Evolutionary conservation across 495 filamentous ascomycete genomes (phyloP), one percentile per base, ranked within the genome.

Genomic region (Endocarpon pusillum): DNA sequence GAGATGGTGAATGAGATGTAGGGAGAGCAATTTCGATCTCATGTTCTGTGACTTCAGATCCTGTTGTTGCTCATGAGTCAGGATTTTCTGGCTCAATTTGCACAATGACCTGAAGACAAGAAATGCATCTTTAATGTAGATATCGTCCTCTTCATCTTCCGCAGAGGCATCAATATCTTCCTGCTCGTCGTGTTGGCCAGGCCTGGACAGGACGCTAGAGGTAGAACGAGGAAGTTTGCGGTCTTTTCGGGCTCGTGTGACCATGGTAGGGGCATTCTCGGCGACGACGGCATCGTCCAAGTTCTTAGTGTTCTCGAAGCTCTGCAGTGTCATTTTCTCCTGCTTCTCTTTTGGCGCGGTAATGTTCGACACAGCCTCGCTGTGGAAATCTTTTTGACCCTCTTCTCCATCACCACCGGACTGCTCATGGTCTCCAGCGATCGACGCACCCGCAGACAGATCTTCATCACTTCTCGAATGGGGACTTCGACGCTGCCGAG

Each of bases 101-200:
- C 91, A 99, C 55, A 99, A 86, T 6, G 91, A 89, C 16, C 91
- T 70, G 62, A 99, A 94, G 20, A 99, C 85, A 10, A 99, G 62
- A 51, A 94, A 99, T 10, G 91, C 83, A 54, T 99, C 91, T 45
- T 87, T 81, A 36, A 94, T 78, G 47, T 86, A 96, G 4, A 94
- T 79, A 44, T 99, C 91, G 47, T 96, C 91, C 41, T 93, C 85
- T 38, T 89, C 83, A 27, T 94, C 91, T 38, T 93, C 84, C 6
- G 72, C 63, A 1, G 66, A 58, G 7, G 54, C 55, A 27, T 75
- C 62, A 34, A 55, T 69, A 35, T 61, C 66, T 29, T 60, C 54
- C 39, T 48, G 44, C 24, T 66, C 52, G 34, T 64, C 61, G 1
- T 48, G 45, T 4, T 43, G 44, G 16, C 75, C 68, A 14, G 14